Base-by-base conservation (phyloP, 1,284 basidiomycete species). In the Ganoderma meredithae region DNA sequence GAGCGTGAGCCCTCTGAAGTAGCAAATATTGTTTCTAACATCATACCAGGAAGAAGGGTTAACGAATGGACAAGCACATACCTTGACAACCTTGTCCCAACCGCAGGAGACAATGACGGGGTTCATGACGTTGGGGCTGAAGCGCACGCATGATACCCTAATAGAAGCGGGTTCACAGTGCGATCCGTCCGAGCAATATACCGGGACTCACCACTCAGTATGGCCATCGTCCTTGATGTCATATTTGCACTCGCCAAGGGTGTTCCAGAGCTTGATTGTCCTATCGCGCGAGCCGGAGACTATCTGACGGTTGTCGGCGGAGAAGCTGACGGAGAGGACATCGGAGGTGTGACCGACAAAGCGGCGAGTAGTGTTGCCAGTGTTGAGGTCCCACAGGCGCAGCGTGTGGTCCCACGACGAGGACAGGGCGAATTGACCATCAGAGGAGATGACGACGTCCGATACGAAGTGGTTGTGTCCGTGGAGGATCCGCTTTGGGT, bases 21-120 rank as follows among this genome's bases (percentile, higher is more conserved):
- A 93, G 91, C 91, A 92, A 92, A 93, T 90, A 92, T 88, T 81
- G 67, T 72, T 55, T 71, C 67, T 85, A 82, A 76, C 84, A 86
- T 86, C 86, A 86, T 81, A 66, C 80, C 75, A 53, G 67, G 63
- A 68, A 72, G 58, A 71, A 67, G 22, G 65, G 56, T 47, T 70
- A 33, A 27, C 40, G 70, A 66, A n/a, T 4, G 2, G 44, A 9
- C 15, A 43, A 22, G 19, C 2, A 65, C 92, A 86, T 79, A 98
- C 97, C 93, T 99, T 99, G 81, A 99, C 98, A 74, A 98, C 95
- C 89, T 99, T 99, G 89, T 99, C 98, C 98, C 98, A 99, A 77
- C 98, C 98, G 80, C 94, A 95, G 68, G 97, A 99, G 72, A 99
- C 97, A 77, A 99, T 99, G 78, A 99, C 97, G 71, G 98, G 97